These are phyloP conservation scores for Coniophora puteana DNA, from an alignment of 1,284 basidiomycete genomes.

Conservation along the genomic window DNA sequence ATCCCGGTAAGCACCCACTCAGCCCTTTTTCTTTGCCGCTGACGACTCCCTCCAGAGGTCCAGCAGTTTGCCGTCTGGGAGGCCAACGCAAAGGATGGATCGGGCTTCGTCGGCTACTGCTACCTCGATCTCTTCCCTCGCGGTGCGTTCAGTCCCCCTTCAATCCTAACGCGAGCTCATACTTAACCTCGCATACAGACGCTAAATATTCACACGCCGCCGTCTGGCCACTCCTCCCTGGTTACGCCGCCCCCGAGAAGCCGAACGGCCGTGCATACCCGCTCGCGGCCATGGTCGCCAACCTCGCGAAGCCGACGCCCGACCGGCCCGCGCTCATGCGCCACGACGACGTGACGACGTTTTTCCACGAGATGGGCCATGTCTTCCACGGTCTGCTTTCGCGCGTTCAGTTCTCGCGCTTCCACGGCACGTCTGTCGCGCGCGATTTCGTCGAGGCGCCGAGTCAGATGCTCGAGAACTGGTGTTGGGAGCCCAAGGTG, in stretches of 20 bases:
- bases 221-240: slow-evolving; percentile 72
- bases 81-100: slow-evolving; percentile 62
- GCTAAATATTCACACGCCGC: slow-evolving; percentile 86
- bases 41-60: slow-evolving; percentile 47
- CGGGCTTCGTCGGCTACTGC: slow-evolving; percentile 75
- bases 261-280: slow-evolving; percentile 67
- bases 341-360: slow-evolving; percentile 77
- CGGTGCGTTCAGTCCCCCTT: slow-evolving; percentile 37
- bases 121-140: slow-evolving; percentile 88
- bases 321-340: slow-evolving; percentile 80
- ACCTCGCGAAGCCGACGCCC: slow-evolving; percentile 78
- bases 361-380: slow-evolving; percentile 86
- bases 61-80: slow-evolving; percentile 83
- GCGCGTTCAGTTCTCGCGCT: slow-evolving; percentile 66
- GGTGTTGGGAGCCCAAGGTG: slow-evolving; percentile 78
- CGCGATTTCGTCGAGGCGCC: slow-evolving; percentile 87
- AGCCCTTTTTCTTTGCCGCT: background rate
- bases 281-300: slow-evolving; percentile 80
- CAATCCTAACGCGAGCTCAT: background rate
- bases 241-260: slow-evolving; percentile 41
- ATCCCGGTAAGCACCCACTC: slow-evolving; percentile 52
- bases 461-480: slow-evolving; percentile 89
- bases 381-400: slow-evolving; percentile 82
- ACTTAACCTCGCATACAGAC: slow-evolving; percentile 32
- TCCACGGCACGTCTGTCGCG: slow-evolving; percentile 79